Conservation (phyloP, 257 asterid species). For the Perilla frutescens region DNA sequence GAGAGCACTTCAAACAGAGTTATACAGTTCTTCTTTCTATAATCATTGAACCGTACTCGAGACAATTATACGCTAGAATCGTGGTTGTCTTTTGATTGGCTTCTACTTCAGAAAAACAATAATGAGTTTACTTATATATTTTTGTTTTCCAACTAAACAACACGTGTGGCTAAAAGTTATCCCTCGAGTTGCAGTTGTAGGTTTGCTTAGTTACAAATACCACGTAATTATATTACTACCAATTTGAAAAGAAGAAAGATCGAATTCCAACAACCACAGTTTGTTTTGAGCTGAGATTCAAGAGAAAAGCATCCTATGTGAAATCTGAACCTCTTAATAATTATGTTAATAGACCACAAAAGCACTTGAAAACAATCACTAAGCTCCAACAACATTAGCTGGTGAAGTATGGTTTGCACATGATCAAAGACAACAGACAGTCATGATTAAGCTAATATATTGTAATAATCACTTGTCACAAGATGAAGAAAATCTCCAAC, state of each 20-base stretch:
- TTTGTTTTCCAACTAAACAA: no score
- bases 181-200: no score
- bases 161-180: no score
- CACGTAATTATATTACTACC: no score
- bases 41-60: no score
- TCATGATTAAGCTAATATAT: conserved; percentile 41
- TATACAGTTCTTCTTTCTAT: neutral
- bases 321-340: conserved; percentile 21
- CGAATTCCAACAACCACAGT: neutral
- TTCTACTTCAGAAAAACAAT: neutral
- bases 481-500: no score
- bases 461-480: conserved; percentile 35
- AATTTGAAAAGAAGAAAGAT: neutral
- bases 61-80: no score
- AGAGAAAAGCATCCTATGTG: conserved; percentile 24
- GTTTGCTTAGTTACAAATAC: no score
- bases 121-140: no score
- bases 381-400: conserved; percentile 20
- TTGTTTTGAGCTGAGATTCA: neutral
- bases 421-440: conserved; percentile 18
- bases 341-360: conserved; percentile 10
- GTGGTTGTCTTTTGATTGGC: no score
- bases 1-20: neutral
- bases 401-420: conserved; percentile 15
- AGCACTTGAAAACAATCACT: conserved; percentile 12